Evolutionary conservation across 2,329 filamentous ascomycete species (phyloP).

Genomic region (Botrytis galanthina): DNA sequence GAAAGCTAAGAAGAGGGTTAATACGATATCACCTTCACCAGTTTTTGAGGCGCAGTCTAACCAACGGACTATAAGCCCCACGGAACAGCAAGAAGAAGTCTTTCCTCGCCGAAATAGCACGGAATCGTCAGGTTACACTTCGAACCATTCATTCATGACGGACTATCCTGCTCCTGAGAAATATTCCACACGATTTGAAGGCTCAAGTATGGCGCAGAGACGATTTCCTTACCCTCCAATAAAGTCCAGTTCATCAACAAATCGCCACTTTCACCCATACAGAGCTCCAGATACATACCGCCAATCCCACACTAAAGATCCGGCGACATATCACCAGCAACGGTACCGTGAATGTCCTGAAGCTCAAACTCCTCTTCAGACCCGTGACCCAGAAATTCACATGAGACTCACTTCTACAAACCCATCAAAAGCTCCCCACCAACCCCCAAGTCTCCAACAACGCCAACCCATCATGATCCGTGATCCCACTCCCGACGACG

Average conservation of each 20-base stretch:
- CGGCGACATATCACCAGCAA: not conserved
- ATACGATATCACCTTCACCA: fast-evolving
- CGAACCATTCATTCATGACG: not conserved
- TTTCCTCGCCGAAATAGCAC: too few relatives aligned
- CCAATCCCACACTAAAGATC: not conserved
- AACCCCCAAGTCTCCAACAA: not conserved
- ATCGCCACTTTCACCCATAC: not conserved
- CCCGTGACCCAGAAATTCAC: not conserved
- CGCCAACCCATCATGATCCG: not conserved
- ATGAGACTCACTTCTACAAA: not conserved
- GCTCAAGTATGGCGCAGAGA: not conserved
- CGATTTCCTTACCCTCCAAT: not conserved
- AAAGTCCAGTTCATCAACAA: not conserved
- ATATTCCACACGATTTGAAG: not conserved
- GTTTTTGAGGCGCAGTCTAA: not conserved
- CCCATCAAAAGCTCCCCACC: not conserved
- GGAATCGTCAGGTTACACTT: not conserved
- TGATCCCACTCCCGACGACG: not conserved
- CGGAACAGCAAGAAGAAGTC: not conserved
- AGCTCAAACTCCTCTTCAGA: not conserved
- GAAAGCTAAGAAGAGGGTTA: not conserved
- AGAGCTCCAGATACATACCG: not conserved
- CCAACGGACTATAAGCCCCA: too few relatives aligned
- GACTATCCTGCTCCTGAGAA: not conserved
- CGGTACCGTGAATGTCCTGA: not conserved